Evolutionary conservation across 169 alveolate species (phyloP), one percentile per base, ranked within the genome.

Genomic region (Eimeria necatrix): DNA sequence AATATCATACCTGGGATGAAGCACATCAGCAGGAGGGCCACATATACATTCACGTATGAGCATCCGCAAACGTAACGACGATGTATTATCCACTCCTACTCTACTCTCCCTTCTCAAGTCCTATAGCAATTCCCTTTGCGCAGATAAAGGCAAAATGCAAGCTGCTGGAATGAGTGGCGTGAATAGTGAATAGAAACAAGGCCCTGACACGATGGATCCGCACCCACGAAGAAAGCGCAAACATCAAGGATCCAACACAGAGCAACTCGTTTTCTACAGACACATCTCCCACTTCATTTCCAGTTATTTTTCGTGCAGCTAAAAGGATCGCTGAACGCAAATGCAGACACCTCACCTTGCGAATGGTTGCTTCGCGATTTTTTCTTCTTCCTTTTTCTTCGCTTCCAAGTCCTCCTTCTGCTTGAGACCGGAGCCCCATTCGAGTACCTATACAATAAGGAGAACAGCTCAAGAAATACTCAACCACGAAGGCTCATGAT

Each of bases 351-450:
- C 24, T 64, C 74, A 94, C 95, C 96, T 73, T 5, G 96, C 68
- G 26, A 90, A 68, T 22, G 96, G 96, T 32, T 94, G 91, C 70
- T 81, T 60, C 8, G 90, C 95, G 22, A 94, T 3, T 48, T 12
- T 51, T 22, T 59, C 94, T n/a, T 89, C 95, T 73, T 76, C 94
- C n/a, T 48, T 68, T 48, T 49, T 74, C 26, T 14, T 73, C 61
- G 52, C 46, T 20, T 51, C 56, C 52, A 48, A 48, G 61, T 84
- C 94, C 32, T 84, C 88, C 61, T 80, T 81, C 78, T 94, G 96
- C 32, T 88, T 94, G 56, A 94, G 52, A 8, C 96, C 96, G 10
- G 64, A 60, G 64, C 96, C 96, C 96, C 96, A 94, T 52, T 81
- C 95, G 18, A 93, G 51, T 14, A 80, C 89, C 89, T 80, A 61